phyloP scores from a whole-genome alignment of 2,329 filamentous ascomycete species.

The Colletotrichum sp. region DNA sequence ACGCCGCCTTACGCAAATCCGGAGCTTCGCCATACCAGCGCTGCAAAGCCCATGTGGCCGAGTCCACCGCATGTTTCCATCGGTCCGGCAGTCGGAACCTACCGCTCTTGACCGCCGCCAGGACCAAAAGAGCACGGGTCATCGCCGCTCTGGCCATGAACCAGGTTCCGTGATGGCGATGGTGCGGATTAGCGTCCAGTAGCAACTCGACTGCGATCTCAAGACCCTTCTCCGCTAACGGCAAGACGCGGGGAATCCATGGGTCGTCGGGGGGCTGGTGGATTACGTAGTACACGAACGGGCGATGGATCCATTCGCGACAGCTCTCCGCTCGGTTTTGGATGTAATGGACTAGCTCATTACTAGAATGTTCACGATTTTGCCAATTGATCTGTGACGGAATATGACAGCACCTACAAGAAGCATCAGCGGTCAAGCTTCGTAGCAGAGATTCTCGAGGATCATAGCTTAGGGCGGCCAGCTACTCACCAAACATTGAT shows the following conservation, averaged over 20 bases:
- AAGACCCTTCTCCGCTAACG: slow-evolving; percentile 25
- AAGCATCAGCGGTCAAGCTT: background rate
- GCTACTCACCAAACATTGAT: slow-evolving; percentile 25
- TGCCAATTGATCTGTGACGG: slow-evolving; percentile 21
- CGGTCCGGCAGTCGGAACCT: slow-evolving; percentile 19
- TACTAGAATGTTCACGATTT: slow-evolving; percentile 8
- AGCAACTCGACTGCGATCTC: slow-evolving; percentile 25
- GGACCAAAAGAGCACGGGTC: slow-evolving; percentile 26
- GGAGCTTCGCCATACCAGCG: slow-evolving; percentile 27
- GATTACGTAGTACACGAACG: slow-evolving; percentile 34
- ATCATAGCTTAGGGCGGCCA: background rate
- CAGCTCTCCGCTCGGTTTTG: slow-evolving; percentile 25
- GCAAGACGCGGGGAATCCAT: slow-evolving; percentile 14
- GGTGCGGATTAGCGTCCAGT: slow-evolving; percentile 25
- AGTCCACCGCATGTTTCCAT: slow-evolving; percentile 26
- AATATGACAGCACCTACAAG: slow-evolving; percentile 18
- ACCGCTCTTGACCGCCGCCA: slow-evolving; percentile 27
- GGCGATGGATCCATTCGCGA: slow-evolving; percentile 32
- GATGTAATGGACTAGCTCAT: slow-evolving; percentile 26
- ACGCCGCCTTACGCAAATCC: slow-evolving; percentile 17
- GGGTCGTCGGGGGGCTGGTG: slow-evolving; percentile 22
- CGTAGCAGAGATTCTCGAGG: background rate
- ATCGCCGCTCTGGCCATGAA: slow-evolving; percentile 25
- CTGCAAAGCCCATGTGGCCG: slow-evolving; percentile 21
- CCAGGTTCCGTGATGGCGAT: slow-evolving; percentile 38